Evolutionary conservation across 306 rosid genomes (phyloP).

Genomic region (Pyrus communis): DNA sequence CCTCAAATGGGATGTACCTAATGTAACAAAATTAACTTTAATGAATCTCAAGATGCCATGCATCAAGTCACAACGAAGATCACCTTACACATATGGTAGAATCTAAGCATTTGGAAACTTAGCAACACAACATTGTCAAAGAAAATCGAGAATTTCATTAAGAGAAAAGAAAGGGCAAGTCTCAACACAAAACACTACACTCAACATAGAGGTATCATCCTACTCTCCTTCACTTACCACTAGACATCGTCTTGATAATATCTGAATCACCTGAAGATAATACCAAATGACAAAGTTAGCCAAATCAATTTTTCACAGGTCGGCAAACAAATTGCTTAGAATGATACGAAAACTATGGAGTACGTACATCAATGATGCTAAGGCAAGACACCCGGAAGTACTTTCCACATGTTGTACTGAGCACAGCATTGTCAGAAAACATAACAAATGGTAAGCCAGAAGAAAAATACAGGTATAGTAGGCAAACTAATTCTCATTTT

Average conservation of each 20-base stretch:
- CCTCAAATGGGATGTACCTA: neutral
- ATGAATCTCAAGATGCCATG: neutral
- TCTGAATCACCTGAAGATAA: neutral
- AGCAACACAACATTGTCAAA: neutral
- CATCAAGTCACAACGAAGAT: neutral
- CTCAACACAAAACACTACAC: neutral
- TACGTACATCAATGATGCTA: constrained; percentile 39
- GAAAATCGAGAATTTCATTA: neutral
- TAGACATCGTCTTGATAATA: constrained; percentile 22
- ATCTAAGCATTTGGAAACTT: neutral
- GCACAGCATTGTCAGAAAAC: constrained; percentile 32
- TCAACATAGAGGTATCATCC: no score
- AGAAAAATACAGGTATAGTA: neutral
- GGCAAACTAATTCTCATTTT: neutral
- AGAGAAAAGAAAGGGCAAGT: neutral
- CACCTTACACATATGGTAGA: neutral
- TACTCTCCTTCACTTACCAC: constrained; percentile 17
- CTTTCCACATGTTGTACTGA: constrained; percentile 46
- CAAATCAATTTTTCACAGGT: neutral
- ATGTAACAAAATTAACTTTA: neutral
- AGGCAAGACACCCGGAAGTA: constrained; percentile 41
- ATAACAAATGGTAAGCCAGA: neutral
- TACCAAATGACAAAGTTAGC: neutral
- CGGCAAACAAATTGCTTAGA: neutral
- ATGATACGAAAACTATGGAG: neutral